Base-by-base conservation (phyloP, 768 basidiomycete species). In the Candolleomyces aberdarensis region DNA sequence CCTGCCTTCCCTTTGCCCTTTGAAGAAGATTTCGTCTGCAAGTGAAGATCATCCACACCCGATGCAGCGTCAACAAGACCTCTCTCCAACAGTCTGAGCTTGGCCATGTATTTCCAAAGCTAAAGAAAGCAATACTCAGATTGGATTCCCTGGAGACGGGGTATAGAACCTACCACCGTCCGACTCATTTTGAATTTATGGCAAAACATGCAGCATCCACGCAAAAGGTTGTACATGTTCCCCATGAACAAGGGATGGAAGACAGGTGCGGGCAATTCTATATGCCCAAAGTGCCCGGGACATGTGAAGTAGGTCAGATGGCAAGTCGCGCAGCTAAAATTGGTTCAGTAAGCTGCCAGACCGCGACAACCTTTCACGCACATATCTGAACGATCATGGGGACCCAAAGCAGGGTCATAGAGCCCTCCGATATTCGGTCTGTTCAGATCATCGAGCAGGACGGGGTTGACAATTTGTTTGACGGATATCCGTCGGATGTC, bases 231-330 rank as follows among this genome's bases (percentile, higher is more conserved):
- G 71, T 88, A 96, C 80, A 91, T 88, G 68, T 96, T 92, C 36
- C 82, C 80, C 87, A 98, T 94, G 75, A 98, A 99, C 43, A 99
- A 77, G 0, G 97, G 97, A 69, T 99, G 96, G 70, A 92, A 98
- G 2, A 98, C 93, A 14, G 97, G 96, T 17, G 91, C 85, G 19
- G 96, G 95, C 6, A 99, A 84, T 63, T 98, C 94, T 62, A 99
- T 96, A 74, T 98, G 97, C 20, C 97, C 97, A 75, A 91, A 99
- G 74, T 99, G 97, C 17, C 97, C 97, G 1, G 97, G 96, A 73
- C 97, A 99, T 62, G 89, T 89, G 77, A 89, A 98, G 70, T 94
- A 96, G 51, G 87, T 92, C 68, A 97, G 84, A 60, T 84, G 89
- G 72, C 97, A 99, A 74, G 97, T 97, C 64, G 90, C 80, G 72